Conservation (phyloP, 257 asterid genomes). For the Jasminum sambac region DNA sequence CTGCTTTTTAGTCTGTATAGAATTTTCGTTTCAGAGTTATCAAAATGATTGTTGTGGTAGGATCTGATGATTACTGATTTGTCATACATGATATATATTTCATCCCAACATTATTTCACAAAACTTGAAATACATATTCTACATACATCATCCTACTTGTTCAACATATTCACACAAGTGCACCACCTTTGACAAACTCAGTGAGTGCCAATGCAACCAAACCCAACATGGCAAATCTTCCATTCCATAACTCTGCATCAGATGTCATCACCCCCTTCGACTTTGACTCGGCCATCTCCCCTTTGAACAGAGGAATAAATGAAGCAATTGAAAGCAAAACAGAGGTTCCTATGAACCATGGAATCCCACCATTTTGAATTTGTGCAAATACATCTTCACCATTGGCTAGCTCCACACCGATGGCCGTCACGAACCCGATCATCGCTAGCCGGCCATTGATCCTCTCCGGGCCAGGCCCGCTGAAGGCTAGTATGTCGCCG, state of each 20-base stretch:
- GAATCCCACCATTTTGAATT: slow-evolving; percentile 53
- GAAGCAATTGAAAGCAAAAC: slow-evolving; percentile 61
- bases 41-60: no score
- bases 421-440: slow-evolving; percentile 81
- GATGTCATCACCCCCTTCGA: slow-evolving; percentile 52
- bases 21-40: no score
- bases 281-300: slow-evolving; percentile 53
- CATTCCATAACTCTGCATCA: slow-evolving; percentile 80
- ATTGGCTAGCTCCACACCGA: slow-evolving; percentile 58
- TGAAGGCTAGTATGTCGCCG: slow-evolving; percentile 56
- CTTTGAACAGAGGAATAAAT: slow-evolving; percentile 57
- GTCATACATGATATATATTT: background rate
- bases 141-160: no score
- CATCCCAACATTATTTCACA: background rate
- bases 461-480: slow-evolving; percentile 84
- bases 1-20: no score
- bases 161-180: slow-evolving; percentile 33
- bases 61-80: no score
- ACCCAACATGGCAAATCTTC: slow-evolving; percentile 87
- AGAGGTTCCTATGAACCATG: slow-evolving; percentile 55
- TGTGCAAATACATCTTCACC: slow-evolving; percentile 64
- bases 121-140: background rate
- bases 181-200: slow-evolving; percentile 67
- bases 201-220: slow-evolving; percentile 77
- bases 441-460: slow-evolving; percentile 83